These are phyloP conservation scores for Castanea mollissima DNA, from an alignment of 306 rosid species.

Conservation along the genomic window DNA sequence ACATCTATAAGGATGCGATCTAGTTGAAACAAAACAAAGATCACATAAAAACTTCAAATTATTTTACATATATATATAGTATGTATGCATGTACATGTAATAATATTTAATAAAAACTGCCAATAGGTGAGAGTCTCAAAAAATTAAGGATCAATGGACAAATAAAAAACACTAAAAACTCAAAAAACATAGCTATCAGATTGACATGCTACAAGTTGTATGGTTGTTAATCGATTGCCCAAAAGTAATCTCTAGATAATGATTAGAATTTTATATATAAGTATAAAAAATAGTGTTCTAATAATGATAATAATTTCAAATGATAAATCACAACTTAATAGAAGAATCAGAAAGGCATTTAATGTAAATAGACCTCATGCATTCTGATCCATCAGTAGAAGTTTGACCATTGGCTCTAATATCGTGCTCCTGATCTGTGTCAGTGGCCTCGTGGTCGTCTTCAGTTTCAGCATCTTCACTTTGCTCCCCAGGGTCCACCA, in stretches of 20 bases:
- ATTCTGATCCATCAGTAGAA: conserved; percentile 33
- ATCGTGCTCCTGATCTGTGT: conserved; percentile 49
- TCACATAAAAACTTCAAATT: background rate
- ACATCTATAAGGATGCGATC: background rate
- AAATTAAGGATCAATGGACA: background rate
- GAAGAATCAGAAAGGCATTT: background rate
- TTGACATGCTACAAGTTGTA: background rate
- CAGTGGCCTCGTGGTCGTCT: conserved; percentile 42
- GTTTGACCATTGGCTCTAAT: conserved; percentile 25
- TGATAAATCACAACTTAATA: background rate
- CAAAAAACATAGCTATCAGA: background rate
- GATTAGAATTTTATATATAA: background rate
- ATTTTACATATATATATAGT: too few species aligned
- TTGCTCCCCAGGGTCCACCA: conserved; percentile 25
- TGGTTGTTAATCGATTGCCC: background rate
- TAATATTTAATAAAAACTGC: background rate
- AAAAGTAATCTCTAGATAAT: background rate
- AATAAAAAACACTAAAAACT: background rate
- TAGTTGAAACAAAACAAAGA: background rate
- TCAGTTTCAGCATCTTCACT: conserved; percentile 49
- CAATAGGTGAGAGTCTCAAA: too few species aligned
- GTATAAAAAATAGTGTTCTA: too few species aligned
- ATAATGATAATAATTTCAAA: background rate
- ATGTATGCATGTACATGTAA: background rate
- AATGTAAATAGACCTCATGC: conserved; percentile 47